Conservation (phyloP, 2,329 filamentous ascomycete species). For the Hirsutella rhossiliensis region DNA sequence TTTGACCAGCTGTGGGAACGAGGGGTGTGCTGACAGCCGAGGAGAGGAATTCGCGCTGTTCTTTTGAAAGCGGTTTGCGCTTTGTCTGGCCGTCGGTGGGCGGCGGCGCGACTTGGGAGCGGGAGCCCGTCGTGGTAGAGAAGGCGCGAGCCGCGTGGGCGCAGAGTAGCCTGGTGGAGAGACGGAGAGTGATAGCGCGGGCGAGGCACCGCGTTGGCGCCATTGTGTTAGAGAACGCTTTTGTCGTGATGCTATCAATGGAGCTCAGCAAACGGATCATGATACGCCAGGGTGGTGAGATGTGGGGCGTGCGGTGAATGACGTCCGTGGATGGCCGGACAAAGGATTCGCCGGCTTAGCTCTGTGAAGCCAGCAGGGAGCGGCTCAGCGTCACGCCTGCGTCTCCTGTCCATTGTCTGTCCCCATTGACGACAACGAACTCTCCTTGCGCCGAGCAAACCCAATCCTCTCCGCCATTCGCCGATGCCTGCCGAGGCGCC, state of each 20-base stretch:
- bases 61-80: constrained; percentile 50
- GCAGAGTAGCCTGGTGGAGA: constrained; percentile 1
- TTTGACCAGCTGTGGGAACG: not conserved
- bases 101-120: constrained; percentile 3
- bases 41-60: constrained; percentile 64
- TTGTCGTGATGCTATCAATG: too few species aligned
- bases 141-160: constrained; percentile 2
- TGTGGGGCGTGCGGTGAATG: not conserved
- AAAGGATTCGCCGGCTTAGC: constrained; percentile 1
- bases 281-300: too few species aligned
- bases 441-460: too few species aligned
- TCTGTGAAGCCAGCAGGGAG: too few species aligned
- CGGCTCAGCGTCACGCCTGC: too few species aligned
- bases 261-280: too few species aligned
- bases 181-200: constrained; percentile 1
- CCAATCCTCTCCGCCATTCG: too few species aligned
- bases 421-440: too few species aligned
- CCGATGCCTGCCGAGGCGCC: too few species aligned
- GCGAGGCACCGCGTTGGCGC: constrained; percentile 8
- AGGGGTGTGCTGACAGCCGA: constrained; percentile 43
- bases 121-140: constrained; percentile 3
- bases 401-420: too few species aligned
- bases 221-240: constrained; percentile 7
- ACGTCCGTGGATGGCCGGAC: not conserved
- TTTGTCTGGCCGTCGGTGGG: constrained; percentile 19